Evolutionary conservation across 176 grass and related monocot genomes (phyloP).

Genomic region (Tillandsia fasciculata): DNA sequence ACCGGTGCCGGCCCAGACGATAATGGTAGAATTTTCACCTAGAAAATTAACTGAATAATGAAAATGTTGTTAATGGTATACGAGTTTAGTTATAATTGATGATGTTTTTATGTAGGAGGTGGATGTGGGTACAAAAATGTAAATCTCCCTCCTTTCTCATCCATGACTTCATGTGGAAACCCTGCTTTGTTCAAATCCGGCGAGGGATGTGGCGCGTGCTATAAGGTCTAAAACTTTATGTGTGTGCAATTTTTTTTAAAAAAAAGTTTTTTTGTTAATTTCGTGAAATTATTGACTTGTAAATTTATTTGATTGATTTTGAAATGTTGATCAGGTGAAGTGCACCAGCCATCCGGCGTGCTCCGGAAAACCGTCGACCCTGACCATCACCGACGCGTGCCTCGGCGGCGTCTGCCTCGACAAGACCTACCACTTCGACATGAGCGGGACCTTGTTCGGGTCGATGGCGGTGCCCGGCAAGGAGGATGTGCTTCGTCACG

Average conservation of each 20-base stretch:
- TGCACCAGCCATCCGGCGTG: conserved; percentile 37
- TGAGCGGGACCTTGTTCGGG: conserved; percentile 52
- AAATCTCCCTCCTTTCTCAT: conserved; percentile 34
- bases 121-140: conserved; percentile 56
- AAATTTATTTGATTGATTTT: too few species aligned
- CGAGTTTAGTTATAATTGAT: neutral
- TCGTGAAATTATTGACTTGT: too few species aligned
- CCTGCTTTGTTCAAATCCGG: conserved; percentile 37
- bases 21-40: conserved; percentile 14
- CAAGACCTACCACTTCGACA: conserved; percentile 48
- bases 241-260: too few species aligned
- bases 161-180: conserved; percentile 53
- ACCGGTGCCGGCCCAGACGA: conserved; percentile 43
- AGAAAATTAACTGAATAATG: neutral
- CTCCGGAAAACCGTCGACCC: conserved; percentile 39
- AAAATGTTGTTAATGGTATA: neutral
- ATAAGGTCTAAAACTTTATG: conserved; percentile 23
- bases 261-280: too few species aligned
- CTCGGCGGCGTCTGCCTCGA: neutral
- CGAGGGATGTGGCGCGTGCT: conserved; percentile 49
- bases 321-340: conserved; percentile 20
- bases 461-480: conserved; percentile 34
- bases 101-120: conserved; percentile 25
- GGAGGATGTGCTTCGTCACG: conserved; percentile 40
- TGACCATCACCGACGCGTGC: conserved; percentile 48